A percentile compares a stretch with the other conserved stretches of the same genome.
phyloP scores from a whole-genome alignment of 2,329 filamentous ascomycete genomes.

The Cladophialophora chaetospira region DNA sequence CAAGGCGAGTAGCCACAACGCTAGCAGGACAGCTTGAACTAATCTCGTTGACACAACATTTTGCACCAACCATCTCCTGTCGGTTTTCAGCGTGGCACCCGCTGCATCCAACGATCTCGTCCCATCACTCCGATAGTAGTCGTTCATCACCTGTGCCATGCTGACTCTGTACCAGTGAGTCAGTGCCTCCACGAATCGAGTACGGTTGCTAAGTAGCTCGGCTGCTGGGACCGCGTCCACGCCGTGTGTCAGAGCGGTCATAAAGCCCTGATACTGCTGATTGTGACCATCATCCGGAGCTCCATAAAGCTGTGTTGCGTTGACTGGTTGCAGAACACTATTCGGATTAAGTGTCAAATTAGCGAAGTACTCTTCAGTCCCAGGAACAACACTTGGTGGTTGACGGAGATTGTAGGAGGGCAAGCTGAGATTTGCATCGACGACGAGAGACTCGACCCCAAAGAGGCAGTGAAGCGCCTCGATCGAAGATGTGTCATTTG shows the following conservation, averaged over 20 bases:
- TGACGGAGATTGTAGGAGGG: neutral
- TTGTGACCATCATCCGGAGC: neutral
- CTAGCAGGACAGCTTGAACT: neutral
- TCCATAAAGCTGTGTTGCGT: neutral
- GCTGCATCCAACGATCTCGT: neutral
- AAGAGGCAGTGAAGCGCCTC: neutral
- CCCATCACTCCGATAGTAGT: neutral
- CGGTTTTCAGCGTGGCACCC: neutral
- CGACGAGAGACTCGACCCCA: neutral
- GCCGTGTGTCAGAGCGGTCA: neutral
- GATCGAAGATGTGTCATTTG: neutral
- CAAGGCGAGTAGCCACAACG: too few species aligned
- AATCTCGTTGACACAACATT: neutral
- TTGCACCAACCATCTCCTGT: neutral
- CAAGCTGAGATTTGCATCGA: neutral
- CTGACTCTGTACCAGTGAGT: neutral
- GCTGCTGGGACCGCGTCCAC: neutral
- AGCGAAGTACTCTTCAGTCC: neutral
- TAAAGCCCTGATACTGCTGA: neutral
- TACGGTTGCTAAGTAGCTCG: neutral
- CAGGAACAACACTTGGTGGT: neutral
- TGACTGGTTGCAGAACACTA: neutral
- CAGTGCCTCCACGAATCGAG: neutral
- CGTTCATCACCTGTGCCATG: neutral
- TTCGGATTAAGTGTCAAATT: neutral